Evolutionary conservation across 208 protist species (phyloP), one percentile per base, ranked within the genome.

Genomic region (Novymonas esmeraldas): DNA sequence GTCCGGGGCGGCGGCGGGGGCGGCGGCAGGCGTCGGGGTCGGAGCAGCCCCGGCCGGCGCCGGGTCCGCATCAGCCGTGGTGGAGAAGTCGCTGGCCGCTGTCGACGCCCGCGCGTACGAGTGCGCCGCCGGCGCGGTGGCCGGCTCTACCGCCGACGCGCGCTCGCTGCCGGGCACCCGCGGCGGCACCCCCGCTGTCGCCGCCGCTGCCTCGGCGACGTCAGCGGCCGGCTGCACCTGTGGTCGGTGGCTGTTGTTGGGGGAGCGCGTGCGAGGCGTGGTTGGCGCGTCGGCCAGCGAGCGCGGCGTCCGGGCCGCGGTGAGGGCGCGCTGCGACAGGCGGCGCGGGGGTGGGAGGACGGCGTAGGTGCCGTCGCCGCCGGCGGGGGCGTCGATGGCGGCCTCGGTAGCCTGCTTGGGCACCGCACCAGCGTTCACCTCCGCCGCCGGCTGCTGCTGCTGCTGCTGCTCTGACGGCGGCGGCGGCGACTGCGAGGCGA

Each of bases 81-180:
- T 70, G 29, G 66, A 81, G 54, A 74, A 74, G 29, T 78, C 65
- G 58, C 65, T 73, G 41, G 6, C 31, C 24, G 56, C 61, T 26
- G 62, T 64, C 18, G 46, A 33, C 48, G 48, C 29, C 29, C 59
- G 64, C 2, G 57, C 64, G 20, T 58, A 72, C 16, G 57, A 5
- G 38, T 73, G 34, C 46, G 64, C 51, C 54, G 56, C 57, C 24
- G 46, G 26, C 26, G 63, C n/a, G n/a, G n/a, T n/a, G n/a, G n/a
- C 67, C 0, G 64, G 59, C 13, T 42, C 46, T 4, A 59, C 39
- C 1, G 61, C 42, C 22, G 72, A 18, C 13, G 51, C 42, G 2
- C 10, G 18, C 18, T 63, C 41, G 52, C 46, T 50, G 26, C 14
- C 22, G 18, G 61, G 48, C 29, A 54, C 63, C 28, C 56, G 26